phyloP scores from a whole-genome alignment of 1,284 basidiomycete species.

The Leccinum pachyderme region DNA sequence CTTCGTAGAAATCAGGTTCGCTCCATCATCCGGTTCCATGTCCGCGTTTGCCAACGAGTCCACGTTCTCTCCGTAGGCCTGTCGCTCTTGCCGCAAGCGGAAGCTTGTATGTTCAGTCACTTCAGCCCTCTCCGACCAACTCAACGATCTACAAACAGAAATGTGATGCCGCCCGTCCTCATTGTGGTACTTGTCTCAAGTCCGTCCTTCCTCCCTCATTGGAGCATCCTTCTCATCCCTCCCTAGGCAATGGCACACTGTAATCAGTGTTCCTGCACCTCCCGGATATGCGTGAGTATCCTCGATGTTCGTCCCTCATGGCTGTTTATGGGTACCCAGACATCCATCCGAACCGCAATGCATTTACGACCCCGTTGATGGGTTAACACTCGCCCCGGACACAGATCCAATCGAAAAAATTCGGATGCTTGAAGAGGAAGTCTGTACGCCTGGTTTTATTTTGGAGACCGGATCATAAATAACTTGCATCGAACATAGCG shows the following conservation, averaged over 20 bases:
- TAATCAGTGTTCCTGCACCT: slow-evolving; percentile 75
- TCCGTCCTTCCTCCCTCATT: slow-evolving; percentile 36
- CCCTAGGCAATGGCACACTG: slow-evolving; percentile 71
- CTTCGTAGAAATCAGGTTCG: slow-evolving; percentile 76
- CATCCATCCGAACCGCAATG: slow-evolving; percentile 80
- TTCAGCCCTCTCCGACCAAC: not conserved
- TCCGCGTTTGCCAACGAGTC: slow-evolving; percentile 4
- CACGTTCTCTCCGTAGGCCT: slow-evolving; percentile 50
- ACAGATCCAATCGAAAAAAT: slow-evolving; percentile 75
- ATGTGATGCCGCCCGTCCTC: slow-evolving; percentile 79
- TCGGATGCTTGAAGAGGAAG: slow-evolving; percentile 71
- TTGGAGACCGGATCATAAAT: slow-evolving; percentile 1
- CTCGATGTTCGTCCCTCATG: not conserved
- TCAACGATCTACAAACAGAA: slow-evolving; percentile 47
- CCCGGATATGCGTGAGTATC: slow-evolving; percentile 69
- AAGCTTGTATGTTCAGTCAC: slow-evolving; percentile 58
- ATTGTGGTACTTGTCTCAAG: slow-evolving; percentile 81
- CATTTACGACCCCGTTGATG: slow-evolving; percentile 80
- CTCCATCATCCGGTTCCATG: slow-evolving; percentile 3
- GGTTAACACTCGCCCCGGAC: slow-evolving; percentile 68
- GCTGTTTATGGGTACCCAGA: slow-evolving; percentile 37
- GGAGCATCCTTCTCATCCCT: slow-evolving; percentile 6
- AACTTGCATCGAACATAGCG: slow-evolving; percentile 40
- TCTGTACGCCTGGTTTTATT: slow-evolving; percentile 46
- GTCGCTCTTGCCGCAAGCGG: slow-evolving; percentile 74